These are phyloP conservation scores for Rhododendron molle DNA, from an alignment of 148 eudicot species.

Conservation along the genomic window DNA sequence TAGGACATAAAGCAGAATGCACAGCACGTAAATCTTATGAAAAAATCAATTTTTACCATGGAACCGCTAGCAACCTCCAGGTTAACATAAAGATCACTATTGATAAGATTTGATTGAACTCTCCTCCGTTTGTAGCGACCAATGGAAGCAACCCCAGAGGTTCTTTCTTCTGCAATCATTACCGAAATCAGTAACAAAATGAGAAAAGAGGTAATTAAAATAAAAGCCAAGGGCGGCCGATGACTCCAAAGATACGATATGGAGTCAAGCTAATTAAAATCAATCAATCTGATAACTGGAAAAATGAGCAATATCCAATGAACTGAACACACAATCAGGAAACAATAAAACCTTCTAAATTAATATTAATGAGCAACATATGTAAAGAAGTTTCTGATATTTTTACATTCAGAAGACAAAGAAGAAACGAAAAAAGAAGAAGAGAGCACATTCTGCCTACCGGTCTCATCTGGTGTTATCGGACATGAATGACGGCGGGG, in stretches of 20 bases:
- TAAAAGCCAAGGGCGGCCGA: background rate
- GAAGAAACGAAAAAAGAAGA: background rate
- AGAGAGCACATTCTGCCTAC: background rate
- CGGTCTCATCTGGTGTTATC: background rate
- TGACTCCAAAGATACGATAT: background rate
- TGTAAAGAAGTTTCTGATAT: background rate
- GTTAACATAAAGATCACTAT: conserved; percentile 44
- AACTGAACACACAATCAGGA: background rate
- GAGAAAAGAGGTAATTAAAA: background rate
- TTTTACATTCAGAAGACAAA: background rate
- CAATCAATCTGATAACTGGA: background rate
- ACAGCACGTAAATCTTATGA: background rate
- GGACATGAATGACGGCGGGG: background rate
- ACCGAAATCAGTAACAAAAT: conserved; percentile 6
- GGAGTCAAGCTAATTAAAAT: background rate
- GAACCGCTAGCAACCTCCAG: conserved; percentile 30
- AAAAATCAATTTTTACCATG: conserved; percentile 35
- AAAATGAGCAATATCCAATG: background rate
- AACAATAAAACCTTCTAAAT: background rate
- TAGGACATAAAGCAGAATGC: background rate
- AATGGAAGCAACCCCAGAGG: conserved; percentile 18
- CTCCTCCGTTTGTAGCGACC: conserved; percentile 47
- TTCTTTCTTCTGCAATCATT: conserved; percentile 30
- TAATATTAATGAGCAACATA: background rate
- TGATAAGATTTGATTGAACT: conserved; percentile 35